Evolutionary conservation across 225 moss, liverwort and hornwort genomes (phyloP), one percentile per base, ranked within the genome.

Genomic region (Lunularia cruciata): DNA sequence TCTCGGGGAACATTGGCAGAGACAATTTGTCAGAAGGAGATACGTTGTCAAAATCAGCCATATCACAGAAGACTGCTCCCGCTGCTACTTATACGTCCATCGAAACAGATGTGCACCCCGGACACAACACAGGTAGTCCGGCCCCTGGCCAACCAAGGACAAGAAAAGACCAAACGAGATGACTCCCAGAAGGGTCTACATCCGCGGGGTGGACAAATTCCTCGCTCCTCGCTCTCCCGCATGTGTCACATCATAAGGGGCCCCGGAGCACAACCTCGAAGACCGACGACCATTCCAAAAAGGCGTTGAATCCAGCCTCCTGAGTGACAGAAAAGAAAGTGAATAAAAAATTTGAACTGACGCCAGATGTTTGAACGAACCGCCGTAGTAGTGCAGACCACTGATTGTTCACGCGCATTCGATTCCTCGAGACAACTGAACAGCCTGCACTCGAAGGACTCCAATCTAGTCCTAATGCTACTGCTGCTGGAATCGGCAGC

Each of bases 1-100:
- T 4, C 34, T 49, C 48, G 47, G 47, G 47, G 66, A 67, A 31
- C 66, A 67, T 67, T 67, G 66, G 49, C 49, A 33, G 47, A 3
- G 12, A 25, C 63, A 30, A 63, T 31, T 34, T 47, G 25, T 47
- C 20, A 67, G 30, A 13, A 20, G 31, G 8, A 67, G 31, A 67
- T 16, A 67, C 48, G 47, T 16, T 47, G 18, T 32, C 1, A 30
- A 31, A 31, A 47, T 5, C 66, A 67, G 48, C 47, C 48, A 67
- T 65, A 45, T 67, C 48, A 67, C 31, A 15, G 2, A 8, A 28
- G 16, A 33, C 34, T 4, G 47, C 49, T 67, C 31, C 49, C 31
- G 28, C 6, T 23, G 31, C 48, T 49, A 67, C 35, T 67, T 67
- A 47, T 47, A 67, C 14, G 3, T 48, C 47, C 4, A 51, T 51